These are phyloP conservation scores for Fraxinus baroniana DNA, from an alignment of 305 asterid species.

Conservation along the genomic window DNA sequence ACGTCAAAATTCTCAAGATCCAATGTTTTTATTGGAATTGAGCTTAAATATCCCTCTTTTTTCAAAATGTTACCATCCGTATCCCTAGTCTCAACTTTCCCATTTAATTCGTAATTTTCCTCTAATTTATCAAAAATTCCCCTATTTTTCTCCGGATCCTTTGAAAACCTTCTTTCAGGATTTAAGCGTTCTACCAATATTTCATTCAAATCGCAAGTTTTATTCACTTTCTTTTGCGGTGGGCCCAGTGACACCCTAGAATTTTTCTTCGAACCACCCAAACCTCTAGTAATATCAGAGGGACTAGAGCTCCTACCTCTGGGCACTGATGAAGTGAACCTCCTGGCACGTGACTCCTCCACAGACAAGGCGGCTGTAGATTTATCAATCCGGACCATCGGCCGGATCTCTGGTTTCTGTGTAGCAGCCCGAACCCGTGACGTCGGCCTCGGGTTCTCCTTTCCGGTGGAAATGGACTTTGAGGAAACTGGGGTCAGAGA, in stretches of 20 bases:
- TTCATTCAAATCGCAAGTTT: slow-evolving; percentile 23
- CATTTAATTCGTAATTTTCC: slow-evolving; percentile 21
- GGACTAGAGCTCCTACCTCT: slow-evolving; percentile 99
- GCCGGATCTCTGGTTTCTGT: slow-evolving; percentile 61
- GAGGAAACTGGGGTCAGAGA: slow-evolving; percentile 45
- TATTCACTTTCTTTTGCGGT: slow-evolving; percentile 23
- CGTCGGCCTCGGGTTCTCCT: slow-evolving; percentile 70
- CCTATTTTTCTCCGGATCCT: slow-evolving; percentile 30
- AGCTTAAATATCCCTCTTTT: slow-evolving; percentile 24
- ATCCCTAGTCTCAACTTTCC: slow-evolving; percentile 26
- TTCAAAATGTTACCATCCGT: slow-evolving; percentile 21
- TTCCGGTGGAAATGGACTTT: slow-evolving; percentile 56
- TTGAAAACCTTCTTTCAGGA: slow-evolving; percentile 33
- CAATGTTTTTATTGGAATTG: slow-evolving; percentile 20
- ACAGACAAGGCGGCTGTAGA: slow-evolving; percentile 32
- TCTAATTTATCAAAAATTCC: slow-evolving; percentile 25
- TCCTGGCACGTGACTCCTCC: slow-evolving; percentile 50
- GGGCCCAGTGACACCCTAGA: slow-evolving; percentile 45
- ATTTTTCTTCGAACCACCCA: slow-evolving; percentile 46
- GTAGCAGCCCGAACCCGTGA: slow-evolving; percentile 59
- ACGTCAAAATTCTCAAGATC: slow-evolving; percentile 12
- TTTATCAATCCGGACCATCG: slow-evolving; percentile 73
- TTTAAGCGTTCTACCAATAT: slow-evolving; percentile 31
- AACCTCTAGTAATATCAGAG: slow-evolving; percentile 53
- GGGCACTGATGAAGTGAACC: slow-evolving; percentile 61